Base-by-base conservation (phyloP, 768 basidiomycete species). In the Melanogaster broomeanus region DNA sequence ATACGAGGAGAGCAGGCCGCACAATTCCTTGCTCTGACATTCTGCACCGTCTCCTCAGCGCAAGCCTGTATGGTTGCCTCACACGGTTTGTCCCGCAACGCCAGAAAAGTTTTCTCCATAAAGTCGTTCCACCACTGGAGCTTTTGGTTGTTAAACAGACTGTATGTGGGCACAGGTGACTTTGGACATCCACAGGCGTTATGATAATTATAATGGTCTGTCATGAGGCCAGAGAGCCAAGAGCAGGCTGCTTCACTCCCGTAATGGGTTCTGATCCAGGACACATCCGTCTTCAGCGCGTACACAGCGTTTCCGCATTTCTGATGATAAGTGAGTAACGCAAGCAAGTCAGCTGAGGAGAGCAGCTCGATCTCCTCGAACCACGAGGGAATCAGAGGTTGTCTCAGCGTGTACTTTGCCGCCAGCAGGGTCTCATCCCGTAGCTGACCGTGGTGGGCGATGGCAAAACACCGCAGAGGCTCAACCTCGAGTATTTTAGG, bases 391-490 rank as follows among this genome's bases (percentile, higher is more conserved):
- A 61, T 56, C 33, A 69, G 52, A 0, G 71, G 61, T 18, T 59
- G 49, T 19, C 54, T 47, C 45, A 74, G 49, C 6, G 71, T 67
- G 22, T 56, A 51, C 16, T 53, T 62, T 5, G 72, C 68, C 18
- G 72, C 67, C 4, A 63, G 49, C 6, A 56, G 33, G 0, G 64
- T 63, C 34, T 71, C 61, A 7, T 58, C 55, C 19, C 45, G 48
- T 30, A 67, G 50, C 2, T 48, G 27, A 15, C 63, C 65, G 11
- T 50, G 61, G 42, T 58, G 55, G 0, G 69, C 68, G 9, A 73
- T 61, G 1, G 66, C 70, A 48, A 67, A 73, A 18, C 64, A 61
- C 1, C 65, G 61, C 10, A 74, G 16, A 0, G 72, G 57, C 4
- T 63, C 61, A 3, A 19, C 48, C 6, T 64, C 52, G 10, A 62